These are phyloP conservation scores for Chaetomiaceae sp. DNA, from an alignment of 2,329 filamentous ascomycete species.

Conservation along the genomic window DNA sequence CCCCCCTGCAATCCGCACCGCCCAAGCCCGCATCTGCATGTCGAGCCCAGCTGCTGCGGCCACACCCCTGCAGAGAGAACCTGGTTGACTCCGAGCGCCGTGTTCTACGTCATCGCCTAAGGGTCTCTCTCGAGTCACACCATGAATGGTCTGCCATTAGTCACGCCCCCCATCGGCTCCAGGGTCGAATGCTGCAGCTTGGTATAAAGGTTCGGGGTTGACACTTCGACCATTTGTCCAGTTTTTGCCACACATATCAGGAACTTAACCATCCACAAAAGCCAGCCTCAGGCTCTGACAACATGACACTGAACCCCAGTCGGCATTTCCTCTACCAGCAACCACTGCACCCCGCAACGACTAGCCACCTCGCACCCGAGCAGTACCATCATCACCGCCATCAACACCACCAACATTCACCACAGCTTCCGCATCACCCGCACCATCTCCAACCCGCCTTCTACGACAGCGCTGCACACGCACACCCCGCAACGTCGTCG, in stretches of 20 bases:
- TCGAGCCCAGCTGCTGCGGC: too few species aligned
- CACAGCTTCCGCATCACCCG: slow-evolving; percentile 3
- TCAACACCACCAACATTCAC: slow-evolving; percentile 22
- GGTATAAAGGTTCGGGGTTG: slow-evolving; percentile 15
- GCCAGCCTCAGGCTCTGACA: too few species aligned
- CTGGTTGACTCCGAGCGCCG: background rate
- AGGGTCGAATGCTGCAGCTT: background rate
- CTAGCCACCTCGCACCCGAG: too few species aligned
- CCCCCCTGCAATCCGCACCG: slow-evolving; percentile 4
- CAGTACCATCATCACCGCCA: slow-evolving; percentile 15
- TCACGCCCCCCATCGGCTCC: slow-evolving; percentile 1
- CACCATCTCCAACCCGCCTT: slow-evolving; percentile 25
- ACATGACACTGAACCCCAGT: slow-evolving; percentile 17
- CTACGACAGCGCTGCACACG: slow-evolving; percentile 7
- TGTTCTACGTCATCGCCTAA: background rate
- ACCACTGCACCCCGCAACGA: slow-evolving; percentile 7
- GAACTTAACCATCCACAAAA: background rate
- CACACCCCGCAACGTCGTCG: slow-evolving; percentile 5
- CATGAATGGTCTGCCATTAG: slow-evolving; percentile 6
- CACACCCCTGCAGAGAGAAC: background rate
- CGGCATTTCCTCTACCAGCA: slow-evolving; percentile 9
- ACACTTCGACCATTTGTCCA: slow-evolving; percentile 5
- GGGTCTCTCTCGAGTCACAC: background rate
- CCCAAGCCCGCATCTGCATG: background rate
- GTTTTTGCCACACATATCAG: slow-evolving; percentile 17